These are phyloP conservation scores for Solanum arcanum DNA, from an alignment of 257 asterid genomes.

Conservation along the genomic window DNA sequence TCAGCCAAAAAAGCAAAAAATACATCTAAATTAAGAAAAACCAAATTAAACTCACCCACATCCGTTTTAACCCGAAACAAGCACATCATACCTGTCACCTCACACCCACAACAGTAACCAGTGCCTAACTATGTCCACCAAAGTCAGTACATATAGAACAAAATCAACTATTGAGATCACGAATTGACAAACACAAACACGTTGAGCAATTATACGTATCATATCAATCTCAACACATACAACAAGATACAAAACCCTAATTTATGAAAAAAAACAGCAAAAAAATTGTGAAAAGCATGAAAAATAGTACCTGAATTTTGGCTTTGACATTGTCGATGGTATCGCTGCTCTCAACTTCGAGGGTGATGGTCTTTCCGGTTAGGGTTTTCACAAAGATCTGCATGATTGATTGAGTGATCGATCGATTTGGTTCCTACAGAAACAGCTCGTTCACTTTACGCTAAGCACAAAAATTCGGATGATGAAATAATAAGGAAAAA, in stretches of 20 bases:
- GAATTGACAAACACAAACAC: background rate
- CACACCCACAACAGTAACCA: background rate
- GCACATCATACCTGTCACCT: background rate
- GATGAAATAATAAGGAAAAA: background rate
- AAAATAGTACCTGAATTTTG: slow-evolving; percentile 60
- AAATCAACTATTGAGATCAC: background rate
- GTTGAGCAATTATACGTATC: background rate
- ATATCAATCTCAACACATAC: background rate
- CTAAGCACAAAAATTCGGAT: background rate
- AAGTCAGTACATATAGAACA: background rate
- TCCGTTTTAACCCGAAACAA: background rate
- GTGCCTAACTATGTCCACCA: background rate
- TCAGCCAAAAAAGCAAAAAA: background rate
- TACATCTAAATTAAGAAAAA: background rate
- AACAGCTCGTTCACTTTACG: background rate
- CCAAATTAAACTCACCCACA: background rate
- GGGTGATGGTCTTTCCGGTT: slow-evolving; percentile 71
- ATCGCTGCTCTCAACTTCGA: slow-evolving; percentile 77
- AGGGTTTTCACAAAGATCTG: slow-evolving; percentile 91
- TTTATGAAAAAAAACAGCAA: background rate
- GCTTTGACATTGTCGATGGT: slow-evolving; percentile 75
- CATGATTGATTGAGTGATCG: slow-evolving; percentile 14
- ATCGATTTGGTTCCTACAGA: background rate
- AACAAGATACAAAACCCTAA: background rate
- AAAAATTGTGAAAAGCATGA: background rate